Base-by-base conservation (phyloP, 768 basidiomycete genomes). In the Lactifluus pinguis region DNA sequence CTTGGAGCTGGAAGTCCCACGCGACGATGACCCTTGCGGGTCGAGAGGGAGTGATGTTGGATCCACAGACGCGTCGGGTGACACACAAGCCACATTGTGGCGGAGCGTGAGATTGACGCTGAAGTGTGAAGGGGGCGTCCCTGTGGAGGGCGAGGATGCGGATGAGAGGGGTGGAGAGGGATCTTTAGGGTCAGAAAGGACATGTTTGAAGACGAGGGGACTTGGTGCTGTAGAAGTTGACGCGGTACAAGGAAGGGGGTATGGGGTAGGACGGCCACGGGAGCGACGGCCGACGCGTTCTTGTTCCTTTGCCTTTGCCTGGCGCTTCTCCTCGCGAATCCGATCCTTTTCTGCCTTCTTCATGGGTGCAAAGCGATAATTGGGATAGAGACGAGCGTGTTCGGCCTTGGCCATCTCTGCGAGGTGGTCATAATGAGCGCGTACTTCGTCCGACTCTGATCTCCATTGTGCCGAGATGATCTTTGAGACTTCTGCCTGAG, bases 401-500 rank as follows among this genome's bases (percentile, higher is more conserved):
- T 64, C 62, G 1, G 55, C 55, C 52, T 66, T 66, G n/a, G 58
- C 63, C 14, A 49, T 25, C 41, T 66, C 59, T 17, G 65, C 65
- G 42, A 55, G 55, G 9, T 53, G 34, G 6, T 66, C 65, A 55
- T 64, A 64, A 0, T 48, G 1, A 1, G 59, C 52, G 44, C 72
- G 74, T 19, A 77, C 74, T 4, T 68, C 71, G 1, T 67, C 63
- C 4, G 68, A 54, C 61, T 79, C 79, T 19, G 69, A 62, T 60
- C 70, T 74, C 79, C 79, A 79, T 65, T 73, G 64, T 3, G 67
- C 59, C 30, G 75, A 72, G 65, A 79, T 76, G 42, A 73, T 57
- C 67, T 75, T 76, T 45, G 76, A 78, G 57, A 79, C 71, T 53
- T 75, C 73, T 2, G 76, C 77, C 65, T 78, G 77, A 9, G 75